These are phyloP conservation scores for Calycina marina DNA, from an alignment of 2,329 filamentous ascomycete genomes.

Conservation along the genomic window DNA sequence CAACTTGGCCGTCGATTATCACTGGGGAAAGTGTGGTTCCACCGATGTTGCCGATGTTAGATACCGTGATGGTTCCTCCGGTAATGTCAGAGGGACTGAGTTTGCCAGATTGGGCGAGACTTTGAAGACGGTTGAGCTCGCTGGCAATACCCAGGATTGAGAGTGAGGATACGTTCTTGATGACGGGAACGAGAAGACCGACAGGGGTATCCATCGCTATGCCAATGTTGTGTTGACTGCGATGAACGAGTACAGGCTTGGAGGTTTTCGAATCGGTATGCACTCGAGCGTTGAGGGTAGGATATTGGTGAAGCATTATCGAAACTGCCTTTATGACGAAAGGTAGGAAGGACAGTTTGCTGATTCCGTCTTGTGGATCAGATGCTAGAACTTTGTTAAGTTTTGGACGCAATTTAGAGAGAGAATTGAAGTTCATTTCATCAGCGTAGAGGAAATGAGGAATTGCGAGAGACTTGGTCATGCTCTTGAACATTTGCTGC, in stretches of 20 bases:
- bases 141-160: constrained; percentile 66
- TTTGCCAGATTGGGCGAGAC: constrained; percentile 58
- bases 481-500: constrained; percentile 90
- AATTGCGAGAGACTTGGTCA: constrained; percentile 83
- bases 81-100: constrained; percentile 61
- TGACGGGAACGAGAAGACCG: constrained; percentile 81
- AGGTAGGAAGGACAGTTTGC: constrained; percentile 76
- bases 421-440: constrained; percentile 66
- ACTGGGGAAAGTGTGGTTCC: constrained; percentile 86
- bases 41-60: constrained; percentile 91
- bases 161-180: constrained; percentile 65
- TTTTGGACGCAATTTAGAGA: constrained; percentile 57
- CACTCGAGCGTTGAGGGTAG: constrained; percentile 75
- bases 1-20: constrained; percentile 80
- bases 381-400: constrained; percentile 50
- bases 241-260: constrained; percentile 65
- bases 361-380: constrained; percentile 26
- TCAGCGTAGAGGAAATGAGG: constrained; percentile 95
- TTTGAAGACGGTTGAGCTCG: constrained; percentile 61
- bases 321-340: constrained; percentile 96
- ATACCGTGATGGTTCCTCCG: constrained; percentile 87
- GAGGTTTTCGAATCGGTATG: constrained; percentile 38
- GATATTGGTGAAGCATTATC: constrained; percentile 65
- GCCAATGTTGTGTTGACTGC: constrained; percentile 84
- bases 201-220: constrained; percentile 87